A percentile compares a stretch with the other conserved stretches of the same genome.
These are phyloP conservation scores for Mucor mucedo DNA, from an alignment of 371 early-diverging fungal genomes.

Conservation along the genomic window DNA sequence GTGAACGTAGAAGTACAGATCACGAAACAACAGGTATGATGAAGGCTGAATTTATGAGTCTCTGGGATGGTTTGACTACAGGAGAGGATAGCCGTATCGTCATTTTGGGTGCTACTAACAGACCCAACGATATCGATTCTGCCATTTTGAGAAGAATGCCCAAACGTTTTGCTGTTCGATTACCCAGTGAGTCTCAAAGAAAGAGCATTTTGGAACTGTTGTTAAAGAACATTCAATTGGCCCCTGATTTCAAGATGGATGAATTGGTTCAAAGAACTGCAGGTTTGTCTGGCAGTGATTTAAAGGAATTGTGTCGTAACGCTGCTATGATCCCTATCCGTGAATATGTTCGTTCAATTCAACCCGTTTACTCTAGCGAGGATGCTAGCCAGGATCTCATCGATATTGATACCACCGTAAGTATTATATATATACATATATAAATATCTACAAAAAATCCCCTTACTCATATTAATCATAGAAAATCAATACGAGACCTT, in stretches of 20 bases:
- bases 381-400: slow-evolving; percentile 43
- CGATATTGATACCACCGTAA: slow-evolving; percentile 43
- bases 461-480: slow-evolving; percentile 17
- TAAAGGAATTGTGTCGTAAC: slow-evolving; percentile 96
- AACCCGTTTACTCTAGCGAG: slow-evolving; percentile 31
- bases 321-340: slow-evolving; percentile 96
- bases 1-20: slow-evolving; percentile 90
- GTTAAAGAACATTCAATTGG: slow-evolving; percentile 71
- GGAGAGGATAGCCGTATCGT: slow-evolving; percentile 79
- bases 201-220: slow-evolving; percentile 87
- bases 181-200: slow-evolving; percentile 92
- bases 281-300: slow-evolving; percentile 93
- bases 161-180: slow-evolving; percentile 88
- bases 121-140: slow-evolving; percentile 96
- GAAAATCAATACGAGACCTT: slow-evolving; percentile 63
- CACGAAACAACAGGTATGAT: slow-evolving; percentile 97
- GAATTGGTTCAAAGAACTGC: slow-evolving; percentile 78
- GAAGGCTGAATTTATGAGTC: slow-evolving; percentile 98
- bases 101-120: slow-evolving; percentile 94
- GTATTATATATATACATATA: background rate
- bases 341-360: slow-evolving; percentile 76
- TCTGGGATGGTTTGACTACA: slow-evolving; percentile 96
- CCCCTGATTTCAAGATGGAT: slow-evolving; percentile 72
- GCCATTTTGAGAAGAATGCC: slow-evolving; percentile 98
- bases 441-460: too few species aligned